Percentiles rank a stretch among this genome's conserved stretches.
These are phyloP conservation scores for Mycena pura DNA, from an alignment of 768 basidiomycete genomes.

Conservation along the genomic window DNA sequence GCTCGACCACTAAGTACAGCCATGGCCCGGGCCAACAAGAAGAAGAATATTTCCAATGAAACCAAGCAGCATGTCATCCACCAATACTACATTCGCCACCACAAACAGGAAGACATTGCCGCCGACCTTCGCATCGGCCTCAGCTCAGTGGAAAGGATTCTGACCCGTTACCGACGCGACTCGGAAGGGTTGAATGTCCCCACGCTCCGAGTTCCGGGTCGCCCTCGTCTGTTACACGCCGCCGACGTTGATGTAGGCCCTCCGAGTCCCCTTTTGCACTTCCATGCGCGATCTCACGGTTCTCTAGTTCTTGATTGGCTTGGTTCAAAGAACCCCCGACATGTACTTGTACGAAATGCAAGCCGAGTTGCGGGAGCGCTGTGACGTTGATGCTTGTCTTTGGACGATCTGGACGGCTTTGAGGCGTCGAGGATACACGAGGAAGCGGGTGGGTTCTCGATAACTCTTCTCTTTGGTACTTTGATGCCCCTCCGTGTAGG, in stretches of 20 bases:
- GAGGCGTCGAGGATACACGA: background rate
- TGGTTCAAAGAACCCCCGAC: background rate
- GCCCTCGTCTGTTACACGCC: background rate
- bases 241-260: background rate
- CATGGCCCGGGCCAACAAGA: conserved; percentile 2
- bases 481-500: conserved; percentile 1
- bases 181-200: background rate
- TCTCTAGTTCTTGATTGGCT: background rate
- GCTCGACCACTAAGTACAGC: too few species aligned
- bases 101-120: background rate
- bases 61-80: conserved; percentile 1
- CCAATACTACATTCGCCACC: background rate
- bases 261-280: background rate
- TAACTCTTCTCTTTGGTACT: background rate
- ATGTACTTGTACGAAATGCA: conserved; percentile 15
- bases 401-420: conserved; percentile 16
- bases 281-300: background rate
- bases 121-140: background rate
- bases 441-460: conserved; percentile 3
- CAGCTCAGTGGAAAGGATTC: background rate
- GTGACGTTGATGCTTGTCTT: background rate
- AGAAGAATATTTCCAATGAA: background rate
- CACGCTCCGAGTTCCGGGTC: background rate
- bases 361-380: background rate
- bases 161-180: background rate